phyloP scores from a whole-genome alignment of 2,329 filamentous ascomycete genomes.

The Fusarium pseudonygamai region DNA sequence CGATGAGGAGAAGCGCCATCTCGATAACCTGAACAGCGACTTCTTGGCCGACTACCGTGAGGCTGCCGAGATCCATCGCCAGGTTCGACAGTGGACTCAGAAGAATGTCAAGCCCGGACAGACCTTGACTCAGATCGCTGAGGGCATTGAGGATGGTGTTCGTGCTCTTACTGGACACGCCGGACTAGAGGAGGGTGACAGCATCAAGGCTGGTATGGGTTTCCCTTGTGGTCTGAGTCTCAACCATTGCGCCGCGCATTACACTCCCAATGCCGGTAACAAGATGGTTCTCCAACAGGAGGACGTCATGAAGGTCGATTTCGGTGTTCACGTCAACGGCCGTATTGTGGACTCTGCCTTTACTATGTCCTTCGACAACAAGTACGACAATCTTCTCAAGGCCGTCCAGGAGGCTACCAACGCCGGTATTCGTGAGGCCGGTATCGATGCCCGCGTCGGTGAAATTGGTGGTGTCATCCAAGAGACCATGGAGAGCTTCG shows the following conservation, averaged over 20 bases:
- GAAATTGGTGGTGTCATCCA: slow-evolving; percentile 87
- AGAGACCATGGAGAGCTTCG: slow-evolving; percentile 93
- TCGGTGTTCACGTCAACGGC: slow-evolving; percentile 83
- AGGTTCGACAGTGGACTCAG: slow-evolving; percentile 85
- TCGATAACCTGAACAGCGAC: slow-evolving; percentile 83
- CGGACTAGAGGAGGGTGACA: slow-evolving; percentile 81
- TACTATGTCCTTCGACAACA: slow-evolving; percentile 78
- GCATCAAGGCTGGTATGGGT: slow-evolving; percentile 81
- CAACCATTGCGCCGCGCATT: slow-evolving; percentile 88
- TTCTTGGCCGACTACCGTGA: slow-evolving; percentile 84
- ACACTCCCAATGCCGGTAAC: slow-evolving; percentile 87
- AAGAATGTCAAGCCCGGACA: slow-evolving; percentile 84
- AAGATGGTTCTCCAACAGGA: slow-evolving; percentile 75
- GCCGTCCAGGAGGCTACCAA: slow-evolving; percentile 82
- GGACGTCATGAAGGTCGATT: slow-evolving; percentile 86
- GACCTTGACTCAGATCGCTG: slow-evolving; percentile 81
- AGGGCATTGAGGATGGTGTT: slow-evolving; percentile 87
- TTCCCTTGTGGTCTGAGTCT: slow-evolving; percentile 87
- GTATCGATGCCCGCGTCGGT: slow-evolving; percentile 89
- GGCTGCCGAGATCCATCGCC: slow-evolving; percentile 87
- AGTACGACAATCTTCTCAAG: slow-evolving; percentile 77
- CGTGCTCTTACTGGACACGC: slow-evolving; percentile 79
- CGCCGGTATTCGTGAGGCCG: slow-evolving; percentile 84
- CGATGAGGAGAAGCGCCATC: slow-evolving; percentile 82
- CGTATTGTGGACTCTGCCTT: slow-evolving; percentile 85